A percentile compares a stretch with the other conserved stretches of the same genome.
These are phyloP conservation scores for Pyrenochaeta sp. DNA, from an alignment of 2,329 filamentous ascomycete species.

Conservation along the genomic window DNA sequence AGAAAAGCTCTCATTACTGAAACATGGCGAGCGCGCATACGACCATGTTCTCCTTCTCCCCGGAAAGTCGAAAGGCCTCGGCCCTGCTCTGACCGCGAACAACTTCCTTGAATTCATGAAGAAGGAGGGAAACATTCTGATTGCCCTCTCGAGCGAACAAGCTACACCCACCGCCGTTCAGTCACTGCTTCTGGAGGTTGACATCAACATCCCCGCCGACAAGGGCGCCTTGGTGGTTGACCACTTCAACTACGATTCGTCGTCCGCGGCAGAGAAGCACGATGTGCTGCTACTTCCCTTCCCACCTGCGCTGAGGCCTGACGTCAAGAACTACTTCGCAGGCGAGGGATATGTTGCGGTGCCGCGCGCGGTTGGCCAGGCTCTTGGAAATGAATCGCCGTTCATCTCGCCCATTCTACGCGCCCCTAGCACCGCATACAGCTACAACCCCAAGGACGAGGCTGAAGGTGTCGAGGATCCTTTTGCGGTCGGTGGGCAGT, in stretches of 20 bases:
- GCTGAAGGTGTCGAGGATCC: constrained; percentile 75
- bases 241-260: constrained; percentile 90
- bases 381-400: constrained; percentile 76
- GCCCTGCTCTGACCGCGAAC: constrained; percentile 86
- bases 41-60: constrained; percentile 92
- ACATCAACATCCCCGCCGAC: constrained; percentile 86
- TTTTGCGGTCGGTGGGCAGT: constrained; percentile 83
- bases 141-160: constrained; percentile 78
- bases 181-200: constrained; percentile 84
- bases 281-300: constrained; percentile 83
- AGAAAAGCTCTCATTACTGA: constrained; percentile 75
- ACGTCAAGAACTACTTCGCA: constrained; percentile 79
- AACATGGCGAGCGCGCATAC: constrained; percentile 85
- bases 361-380: constrained; percentile 81
- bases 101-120: constrained; percentile 91
- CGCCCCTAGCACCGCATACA: constrained; percentile 86
- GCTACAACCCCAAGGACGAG: constrained; percentile 92
- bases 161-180: constrained; percentile 76
- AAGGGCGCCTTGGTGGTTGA: constrained; percentile 87
- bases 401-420: constrained; percentile 83
- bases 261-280: constrained; percentile 81
- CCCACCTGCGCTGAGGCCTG: constrained; percentile 70
- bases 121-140: constrained; percentile 86
- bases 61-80: constrained; percentile 89
- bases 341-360: constrained; percentile 78